Evolutionary conservation across 208 protist genomes (phyloP), one percentile per base, ranked within the genome.

Genomic region (Acanthamoeba quina): DNA sequence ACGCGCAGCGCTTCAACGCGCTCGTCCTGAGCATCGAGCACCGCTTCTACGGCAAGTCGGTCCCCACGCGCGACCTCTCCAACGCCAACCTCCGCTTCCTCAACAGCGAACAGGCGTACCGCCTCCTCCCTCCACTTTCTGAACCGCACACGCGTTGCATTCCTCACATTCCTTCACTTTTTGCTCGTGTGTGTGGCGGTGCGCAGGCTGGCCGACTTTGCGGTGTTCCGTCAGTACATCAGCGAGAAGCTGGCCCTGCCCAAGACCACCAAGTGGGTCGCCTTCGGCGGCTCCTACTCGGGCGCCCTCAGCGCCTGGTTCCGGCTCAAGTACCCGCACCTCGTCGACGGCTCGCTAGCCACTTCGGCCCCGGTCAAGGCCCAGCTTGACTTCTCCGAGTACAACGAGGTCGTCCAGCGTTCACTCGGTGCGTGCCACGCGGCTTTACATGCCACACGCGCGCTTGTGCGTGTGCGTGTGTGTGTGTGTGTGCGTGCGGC

Each of bases 31-130:
- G 60, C 83, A 37, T 90, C 31, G 83, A 90, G 83, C 83, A 90
- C 37, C 83, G 83, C 37, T 90, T 90, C 83, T 90, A 90, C 60
- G 83, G 83, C 60, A 72, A 90, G 60, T 90, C 83, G 29, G 52
- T 90, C 21, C 83, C 83, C 60, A 72, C 83, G 17, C 19, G 17
- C 60, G 58, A 72, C 6, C 58, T 90, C 58, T 64, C 52, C 60
- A 90, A 41, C 26, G 58, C 52, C 56, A 90, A 90, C 60, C 83
- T 90, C 9, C 83, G 83, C 29, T 72, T 72, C 83, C 83, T 90
- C 58, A 90, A 24, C 83, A 90, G 83, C 60, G 24, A 90, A 19
- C 83, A 90, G 52, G 78, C 78, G 78, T 86, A 86, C 31, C 47
- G 5, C 21, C 6, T 5, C 24, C 6, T n/a, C n/a, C n/a, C n/a